Evolutionary conservation across 371 early-diverging fungal species (phyloP), one percentile per base, ranked within the genome.

Genomic region (Funneliformis caledonium): DNA sequence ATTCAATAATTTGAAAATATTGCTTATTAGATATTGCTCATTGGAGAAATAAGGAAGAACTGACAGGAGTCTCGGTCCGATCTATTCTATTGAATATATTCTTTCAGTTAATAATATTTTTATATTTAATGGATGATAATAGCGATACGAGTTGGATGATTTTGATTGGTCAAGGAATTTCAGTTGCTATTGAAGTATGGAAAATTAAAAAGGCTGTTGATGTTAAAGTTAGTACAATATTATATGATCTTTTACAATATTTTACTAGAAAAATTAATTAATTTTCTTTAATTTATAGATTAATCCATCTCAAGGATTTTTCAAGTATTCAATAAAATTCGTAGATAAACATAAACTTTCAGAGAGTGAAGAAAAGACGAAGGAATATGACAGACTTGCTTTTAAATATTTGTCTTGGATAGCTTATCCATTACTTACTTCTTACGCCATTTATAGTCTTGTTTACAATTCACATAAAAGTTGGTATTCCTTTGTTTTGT

Each of bases 401-500:
- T 96, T 95, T 90, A 90, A 89, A 69, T 97, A 96, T 82, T 87
- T 98, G 52, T 87, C 91, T 6, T 94, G 91, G 88, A 87, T 91
- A 0, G 89, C 96, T 1, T 93, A 92, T 85, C 98, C 98, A 14
- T 85, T 94, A 37, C 83, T 98, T 79, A 85, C 86, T 61, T 92
- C 92, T 37, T 98, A 98, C 85, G 92, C 95, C 0, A 82, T 96
- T 72, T 97, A 97, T 83, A 94, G 95, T 2, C 77, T 97, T 67
- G 60, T 92, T 47, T 96, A 96, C 83, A 90, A 97, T 80, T 90
- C 93, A 77, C 96, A 96, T 87, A 96, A 95, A 91, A 89, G 93
- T 56, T 97, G 97, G 97, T 97, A 97, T 84, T 95, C 96, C 12
- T 97, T 91, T 84, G 85, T 97, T n/a, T 85, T 97, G 59, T 88